phyloP scores from a whole-genome alignment of 257 asterid species.

The Lantana camara region DNA sequence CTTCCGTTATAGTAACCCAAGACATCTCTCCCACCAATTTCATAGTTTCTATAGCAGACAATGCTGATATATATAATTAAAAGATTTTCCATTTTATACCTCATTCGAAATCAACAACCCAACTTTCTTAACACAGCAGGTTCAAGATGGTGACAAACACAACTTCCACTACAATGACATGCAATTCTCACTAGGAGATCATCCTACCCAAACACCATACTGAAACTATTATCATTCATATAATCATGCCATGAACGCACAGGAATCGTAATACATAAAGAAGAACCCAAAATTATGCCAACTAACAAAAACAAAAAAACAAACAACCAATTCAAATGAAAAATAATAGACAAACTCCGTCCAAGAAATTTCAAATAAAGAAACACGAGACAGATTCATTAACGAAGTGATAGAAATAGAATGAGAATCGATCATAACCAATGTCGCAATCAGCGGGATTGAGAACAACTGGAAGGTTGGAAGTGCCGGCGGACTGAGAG shows the following conservation, averaged over 20 bases:
- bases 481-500: slow-evolving; percentile 14
- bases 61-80: not conserved
- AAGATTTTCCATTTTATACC: not conserved
- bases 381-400: not conserved
- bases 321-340: not conserved
- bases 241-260: not conserved
- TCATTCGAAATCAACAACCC: not conserved
- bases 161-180: not conserved
- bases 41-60: not conserved
- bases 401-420: not conserved
- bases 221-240: slow-evolving; percentile 8
- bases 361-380: too few species aligned
- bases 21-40: not conserved
- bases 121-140: not conserved
- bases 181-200: not conserved
- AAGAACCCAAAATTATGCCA: not conserved
- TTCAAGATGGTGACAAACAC: not conserved
- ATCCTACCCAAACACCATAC: not conserved
- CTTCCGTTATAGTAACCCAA: not conserved
- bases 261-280: not conserved
- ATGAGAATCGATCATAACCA: slow-evolving; percentile 35
- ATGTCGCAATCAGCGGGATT: slow-evolving; percentile 69
- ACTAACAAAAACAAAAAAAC: not conserved
- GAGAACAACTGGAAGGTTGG: slow-evolving; percentile 35
- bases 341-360: too few species aligned